phyloP scores from a whole-genome alignment of 169 alveolate species.

The Perkinsus olseni region DNA sequence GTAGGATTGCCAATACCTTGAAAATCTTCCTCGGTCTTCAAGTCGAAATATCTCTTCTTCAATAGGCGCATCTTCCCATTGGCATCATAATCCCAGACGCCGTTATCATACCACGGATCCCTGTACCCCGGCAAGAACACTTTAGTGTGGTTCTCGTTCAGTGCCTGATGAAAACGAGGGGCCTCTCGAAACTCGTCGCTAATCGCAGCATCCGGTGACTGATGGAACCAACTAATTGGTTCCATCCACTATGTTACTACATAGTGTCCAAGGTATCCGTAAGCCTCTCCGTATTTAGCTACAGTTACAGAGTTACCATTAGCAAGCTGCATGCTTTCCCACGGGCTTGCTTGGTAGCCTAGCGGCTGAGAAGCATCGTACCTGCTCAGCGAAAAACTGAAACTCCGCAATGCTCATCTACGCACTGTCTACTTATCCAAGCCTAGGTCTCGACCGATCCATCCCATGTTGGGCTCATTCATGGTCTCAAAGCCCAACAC shows the following conservation, averaged over 20 bases:
- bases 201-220: no score
- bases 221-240: no score
- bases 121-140: not conserved
- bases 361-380: not conserved
- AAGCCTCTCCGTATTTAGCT: not conserved
- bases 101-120: not conserved
- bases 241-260: not conserved
- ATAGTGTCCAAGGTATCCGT: not conserved
- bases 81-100: not conserved
- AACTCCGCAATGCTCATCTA: not conserved
- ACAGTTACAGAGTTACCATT: not conserved
- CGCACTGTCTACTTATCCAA: not conserved
- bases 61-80: not conserved
- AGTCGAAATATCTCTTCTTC: not conserved
- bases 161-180: not conserved
- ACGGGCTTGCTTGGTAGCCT: not conserved
- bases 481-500: constrained; percentile 13
- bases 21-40: not conserved
- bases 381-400: not conserved
- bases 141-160: not conserved
- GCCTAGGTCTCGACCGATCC: not conserved
- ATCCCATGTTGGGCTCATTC: constrained; percentile 10
- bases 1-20: not conserved
- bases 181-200: no score
- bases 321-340: not conserved